phyloP scores from a whole-genome alignment of 2,329 filamentous ascomycete species.

The Colletotrichum sp. region DNA sequence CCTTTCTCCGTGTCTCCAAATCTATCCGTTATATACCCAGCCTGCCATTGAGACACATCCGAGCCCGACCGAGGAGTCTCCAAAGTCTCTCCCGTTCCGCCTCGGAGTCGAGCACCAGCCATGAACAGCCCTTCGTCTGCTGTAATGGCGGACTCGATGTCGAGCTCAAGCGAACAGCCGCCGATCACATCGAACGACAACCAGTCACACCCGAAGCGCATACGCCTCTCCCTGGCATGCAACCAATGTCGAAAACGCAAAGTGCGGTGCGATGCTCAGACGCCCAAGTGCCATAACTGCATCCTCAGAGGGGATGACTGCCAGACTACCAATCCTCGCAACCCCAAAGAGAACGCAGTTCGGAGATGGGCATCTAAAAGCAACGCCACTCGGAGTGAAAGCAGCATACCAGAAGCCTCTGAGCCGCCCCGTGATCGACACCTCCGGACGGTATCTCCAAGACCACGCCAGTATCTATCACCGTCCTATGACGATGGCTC shows the following conservation, averaged over 20 bases:
- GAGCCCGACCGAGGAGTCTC: slow-evolving; percentile 1
- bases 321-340: slow-evolving; percentile 28
- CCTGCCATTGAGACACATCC: not conserved
- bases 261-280: slow-evolving; percentile 30
- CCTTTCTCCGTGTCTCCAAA: not conserved
- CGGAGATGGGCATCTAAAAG: slow-evolving; percentile 25
- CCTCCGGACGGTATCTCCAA: not conserved
- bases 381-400: not conserved
- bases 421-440: not conserved
- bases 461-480: not conserved
- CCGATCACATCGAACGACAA: not conserved
- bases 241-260: slow-evolving; percentile 32
- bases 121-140: not conserved
- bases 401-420: not conserved
- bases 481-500: not conserved
- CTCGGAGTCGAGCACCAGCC: not conserved
- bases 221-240: slow-evolving; percentile 27
- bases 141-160: not conserved
- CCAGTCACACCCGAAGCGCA: slow-evolving; percentile 18
- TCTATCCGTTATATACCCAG: not conserved
- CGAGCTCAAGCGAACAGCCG: not conserved
- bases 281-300: slow-evolving; percentile 32
- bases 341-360: slow-evolving; percentile 21
- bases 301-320: slow-evolving; percentile 32
- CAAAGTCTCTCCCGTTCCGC: not conserved